Conservation (phyloP, 495 filamentous ascomycete species). For the Glutinoglossum americanum region DNA sequence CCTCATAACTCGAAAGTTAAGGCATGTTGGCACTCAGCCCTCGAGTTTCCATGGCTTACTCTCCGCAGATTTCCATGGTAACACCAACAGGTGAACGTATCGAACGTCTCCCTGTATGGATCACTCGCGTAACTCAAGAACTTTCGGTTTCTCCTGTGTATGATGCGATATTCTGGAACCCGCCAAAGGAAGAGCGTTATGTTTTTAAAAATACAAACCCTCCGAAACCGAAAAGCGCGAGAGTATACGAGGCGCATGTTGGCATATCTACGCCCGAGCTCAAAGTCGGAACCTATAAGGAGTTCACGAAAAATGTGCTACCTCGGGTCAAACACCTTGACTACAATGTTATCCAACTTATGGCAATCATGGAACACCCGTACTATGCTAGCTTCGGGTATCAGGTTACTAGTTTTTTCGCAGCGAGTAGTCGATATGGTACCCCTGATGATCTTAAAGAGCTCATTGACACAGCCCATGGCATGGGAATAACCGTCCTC, state of each 20-base stretch:
- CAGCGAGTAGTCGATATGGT: conserved; percentile 88
- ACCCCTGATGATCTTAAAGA: conserved; percentile 90
- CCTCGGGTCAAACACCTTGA: conserved; percentile 77
- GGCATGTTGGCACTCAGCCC: conserved; percentile 24
- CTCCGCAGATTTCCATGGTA: conserved; percentile 55
- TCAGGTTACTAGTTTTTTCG: conserved; percentile 96
- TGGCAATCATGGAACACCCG: conserved; percentile 98
- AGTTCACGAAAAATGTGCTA: conserved; percentile 83
- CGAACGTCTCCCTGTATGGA: conserved; percentile 87
- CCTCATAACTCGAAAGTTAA: conserved; percentile 90
- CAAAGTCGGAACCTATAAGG: conserved; percentile 78
- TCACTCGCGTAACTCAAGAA: conserved; percentile 89
- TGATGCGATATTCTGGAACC: conserved; percentile 95
- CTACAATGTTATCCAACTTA: conserved; percentile 95
- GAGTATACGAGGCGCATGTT: conserved; percentile 95
- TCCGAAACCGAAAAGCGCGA: conserved; percentile 61
- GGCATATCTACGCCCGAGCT: conserved; percentile 88
- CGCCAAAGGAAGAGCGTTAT: conserved; percentile 50
- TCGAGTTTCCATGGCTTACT: conserved; percentile 6
- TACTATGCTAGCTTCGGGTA: conserved; percentile 99
- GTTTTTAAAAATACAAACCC: conserved; percentile 64
- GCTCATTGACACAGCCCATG: conserved; percentile 84
- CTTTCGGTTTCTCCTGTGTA: conserved; percentile 71
- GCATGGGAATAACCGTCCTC: conserved; percentile 75
- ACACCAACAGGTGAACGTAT: conserved; percentile 57